Conservation (phyloP, 1,139 yeast species). For the Scheffersomyces lignicola region DNA sequence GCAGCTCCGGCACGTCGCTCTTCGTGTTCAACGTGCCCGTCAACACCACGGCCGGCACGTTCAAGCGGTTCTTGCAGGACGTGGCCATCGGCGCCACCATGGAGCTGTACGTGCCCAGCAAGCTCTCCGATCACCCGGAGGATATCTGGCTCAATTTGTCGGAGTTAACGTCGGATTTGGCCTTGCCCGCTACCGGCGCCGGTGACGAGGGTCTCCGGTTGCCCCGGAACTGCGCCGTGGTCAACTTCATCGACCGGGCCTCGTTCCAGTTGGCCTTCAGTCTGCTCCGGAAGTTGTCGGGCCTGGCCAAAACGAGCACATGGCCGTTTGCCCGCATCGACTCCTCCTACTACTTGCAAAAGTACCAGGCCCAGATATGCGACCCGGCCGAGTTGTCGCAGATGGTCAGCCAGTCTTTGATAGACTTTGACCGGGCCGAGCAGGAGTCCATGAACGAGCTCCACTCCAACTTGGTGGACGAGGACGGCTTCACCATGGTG, state of each 20-base stretch:
- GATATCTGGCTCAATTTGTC: slow-evolving; percentile 61
- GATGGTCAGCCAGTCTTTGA: slow-evolving; percentile 59
- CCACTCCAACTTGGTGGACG: slow-evolving; percentile 69
- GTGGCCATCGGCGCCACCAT: slow-evolving; percentile 63
- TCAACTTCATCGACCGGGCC: slow-evolving; percentile 73
- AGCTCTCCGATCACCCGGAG: slow-evolving; percentile 41
- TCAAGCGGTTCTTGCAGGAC: slow-evolving; percentile 59
- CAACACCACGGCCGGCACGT: slow-evolving; percentile 48
- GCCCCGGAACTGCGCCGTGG: slow-evolving; percentile 73
- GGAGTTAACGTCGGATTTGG: slow-evolving; percentile 60
- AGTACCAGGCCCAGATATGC: slow-evolving; percentile 34
- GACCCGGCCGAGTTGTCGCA: slow-evolving; percentile 49
- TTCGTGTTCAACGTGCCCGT: slow-evolving; percentile 81
- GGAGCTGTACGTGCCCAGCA: slow-evolving; percentile 45
- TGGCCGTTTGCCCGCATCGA: slow-evolving; percentile 37
- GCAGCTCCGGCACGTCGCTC: slow-evolving; percentile 38
- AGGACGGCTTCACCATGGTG: slow-evolving; percentile 90
- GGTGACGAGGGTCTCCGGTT: slow-evolving; percentile 37
- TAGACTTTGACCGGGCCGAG: slow-evolving; percentile 72
- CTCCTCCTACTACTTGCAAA: slow-evolving; percentile 28
- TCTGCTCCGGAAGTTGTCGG: slow-evolving; percentile 53
- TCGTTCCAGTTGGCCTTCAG: slow-evolving; percentile 67
- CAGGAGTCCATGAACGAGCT: slow-evolving; percentile 61
- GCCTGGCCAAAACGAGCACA: slow-evolving; percentile 19
- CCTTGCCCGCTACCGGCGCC: slow-evolving; percentile 27